Evolutionary conservation across 106 monocot species (phyloP), one percentile per base, ranked within the genome.

Genomic region (Amphibolis antarctica): DNA sequence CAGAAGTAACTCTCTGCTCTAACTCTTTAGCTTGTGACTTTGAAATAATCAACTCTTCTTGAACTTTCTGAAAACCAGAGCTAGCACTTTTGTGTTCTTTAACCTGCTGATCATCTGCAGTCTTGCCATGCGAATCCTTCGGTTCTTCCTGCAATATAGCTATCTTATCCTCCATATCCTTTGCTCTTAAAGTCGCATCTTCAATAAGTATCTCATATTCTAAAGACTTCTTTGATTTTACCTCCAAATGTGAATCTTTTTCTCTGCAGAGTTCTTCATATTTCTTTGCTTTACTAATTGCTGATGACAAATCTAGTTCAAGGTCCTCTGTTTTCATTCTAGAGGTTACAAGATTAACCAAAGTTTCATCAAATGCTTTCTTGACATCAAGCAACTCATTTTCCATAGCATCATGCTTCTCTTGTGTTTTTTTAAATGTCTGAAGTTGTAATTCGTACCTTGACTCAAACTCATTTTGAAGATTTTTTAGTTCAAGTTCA

Each of bases 21-120:
- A 90, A 66, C 23, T 87, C 80, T 59, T 42, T 60, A n/a, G 82
- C 75, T 73, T 67, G 72, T 55, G 71, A 82, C 63, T 87, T 82
- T 57, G 84, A 89, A 55, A 69, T 53, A 55, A 31, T 52, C 55
- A 80, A 68, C 48, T 75, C 63, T 64, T 65, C 55, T 64, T 50
- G 60, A 58, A 36, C 45, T 22, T 13, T 23, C 12, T 18, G 19
- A 42, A 66, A 67, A 13, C 64, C 71, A 28, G 44, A 44, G 24
- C 7, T 46, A n/a, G 63, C 54, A 52, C 24, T 55, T 26, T 23
- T 55, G 0, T 63, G 71, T 24, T 62, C 62, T 20, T 71, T 44
- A 22, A 62, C n/a, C 5, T 62, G 18, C 36, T 71, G 70, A 24
- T 62, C 43, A 18, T 63, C 63, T 61, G 25, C 28, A 17, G 28